phyloP scores from a whole-genome alignment of 2,329 filamentous ascomycete species.

The Triangularia verruculosa region DNA sequence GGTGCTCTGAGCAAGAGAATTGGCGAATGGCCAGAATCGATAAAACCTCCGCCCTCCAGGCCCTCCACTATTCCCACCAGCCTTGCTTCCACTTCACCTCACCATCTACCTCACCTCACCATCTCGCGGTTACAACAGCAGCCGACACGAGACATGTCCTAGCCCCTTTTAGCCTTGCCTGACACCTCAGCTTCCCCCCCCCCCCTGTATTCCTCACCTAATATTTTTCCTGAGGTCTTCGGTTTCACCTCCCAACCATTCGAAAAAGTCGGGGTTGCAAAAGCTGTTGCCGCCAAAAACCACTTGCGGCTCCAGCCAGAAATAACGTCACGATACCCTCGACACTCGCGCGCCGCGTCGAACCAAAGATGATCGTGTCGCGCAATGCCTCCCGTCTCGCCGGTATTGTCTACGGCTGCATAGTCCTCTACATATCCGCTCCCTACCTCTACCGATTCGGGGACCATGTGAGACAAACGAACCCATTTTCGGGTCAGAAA shows the following conservation, averaged over 20 bases:
- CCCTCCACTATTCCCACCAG: background rate
- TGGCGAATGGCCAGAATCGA: background rate
- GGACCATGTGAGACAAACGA: slow-evolving; percentile 35
- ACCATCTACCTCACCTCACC: background rate
- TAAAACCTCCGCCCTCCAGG: background rate
- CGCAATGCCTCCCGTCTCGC: slow-evolving; percentile 21
- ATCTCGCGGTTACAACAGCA: background rate
- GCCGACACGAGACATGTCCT: background rate
- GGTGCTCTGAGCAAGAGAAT: background rate
- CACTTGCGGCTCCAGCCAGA: background rate
- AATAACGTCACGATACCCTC: background rate
- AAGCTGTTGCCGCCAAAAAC: background rate
- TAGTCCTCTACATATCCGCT: slow-evolving; percentile 26
- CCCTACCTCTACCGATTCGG: slow-evolving; percentile 28
- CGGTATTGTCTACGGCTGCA: slow-evolving; percentile 23
- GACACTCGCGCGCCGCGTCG: too few species aligned
- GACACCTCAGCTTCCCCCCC: background rate
- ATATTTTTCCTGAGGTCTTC: background rate
- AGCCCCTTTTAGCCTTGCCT: background rate
- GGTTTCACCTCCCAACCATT: background rate
- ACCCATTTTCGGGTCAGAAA: slow-evolving; percentile 36
- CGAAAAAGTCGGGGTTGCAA: background rate
- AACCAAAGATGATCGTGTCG: slow-evolving; percentile 12
- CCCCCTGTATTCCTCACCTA: background rate
- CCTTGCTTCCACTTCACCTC: background rate